Percentiles rank a stretch among this genome's conserved stretches.
Conservation (phyloP, 495 filamentous ascomycete species). For the Pseudotulostoma volvatum region DNA sequence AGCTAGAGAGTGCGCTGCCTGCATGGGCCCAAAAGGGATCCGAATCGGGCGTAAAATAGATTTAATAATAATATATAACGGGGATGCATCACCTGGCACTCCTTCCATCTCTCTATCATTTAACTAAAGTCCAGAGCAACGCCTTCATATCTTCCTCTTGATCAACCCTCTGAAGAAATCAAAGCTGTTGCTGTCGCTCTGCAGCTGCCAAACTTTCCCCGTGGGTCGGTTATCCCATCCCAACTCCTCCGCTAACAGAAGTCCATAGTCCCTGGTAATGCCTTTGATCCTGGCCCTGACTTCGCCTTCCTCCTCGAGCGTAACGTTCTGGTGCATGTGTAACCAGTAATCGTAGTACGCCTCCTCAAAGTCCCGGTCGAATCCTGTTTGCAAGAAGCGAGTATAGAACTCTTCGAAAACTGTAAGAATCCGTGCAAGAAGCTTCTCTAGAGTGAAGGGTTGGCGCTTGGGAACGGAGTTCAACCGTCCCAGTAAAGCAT, state of each 20-base stretch:
- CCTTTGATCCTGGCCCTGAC: slow-evolving; percentile 68
- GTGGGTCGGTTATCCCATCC: slow-evolving; percentile 53
- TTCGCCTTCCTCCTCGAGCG: slow-evolving; percentile 68
- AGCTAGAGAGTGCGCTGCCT: too few relatives aligned
- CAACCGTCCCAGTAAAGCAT: slow-evolving; percentile 40
- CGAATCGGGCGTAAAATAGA: too few relatives aligned
- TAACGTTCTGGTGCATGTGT: slow-evolving; percentile 80
- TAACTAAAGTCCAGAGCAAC: too few relatives aligned
- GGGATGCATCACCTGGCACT: too few relatives aligned
- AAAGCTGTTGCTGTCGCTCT: slow-evolving; percentile 97
- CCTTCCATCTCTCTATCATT: too few relatives aligned
- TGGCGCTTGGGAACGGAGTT: slow-evolving; percentile 12
- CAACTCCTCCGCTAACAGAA: slow-evolving; percentile 71
- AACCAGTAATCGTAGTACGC: slow-evolving; percentile 81
- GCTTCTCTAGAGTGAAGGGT: slow-evolving; percentile 58
- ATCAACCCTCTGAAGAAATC: slow-evolving; percentile 90
- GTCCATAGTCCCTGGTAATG: slow-evolving; percentile 75
- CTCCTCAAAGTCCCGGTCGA: slow-evolving; percentile 51
- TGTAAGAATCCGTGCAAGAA: slow-evolving; percentile 69
- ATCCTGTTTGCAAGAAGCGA: slow-evolving; percentile 56
- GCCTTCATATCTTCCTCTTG: slow-evolving; percentile 60
- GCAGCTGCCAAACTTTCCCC: slow-evolving; percentile 64
- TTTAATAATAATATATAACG: too few relatives aligned
- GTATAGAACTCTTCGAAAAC: slow-evolving; percentile 65
- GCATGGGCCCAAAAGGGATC: too few relatives aligned